Evolutionary conservation across 2,329 filamentous ascomycete species (phyloP), one percentile per base, ranked within the genome.

Genomic region (Graphilbum ipis-grandicollis): DNA sequence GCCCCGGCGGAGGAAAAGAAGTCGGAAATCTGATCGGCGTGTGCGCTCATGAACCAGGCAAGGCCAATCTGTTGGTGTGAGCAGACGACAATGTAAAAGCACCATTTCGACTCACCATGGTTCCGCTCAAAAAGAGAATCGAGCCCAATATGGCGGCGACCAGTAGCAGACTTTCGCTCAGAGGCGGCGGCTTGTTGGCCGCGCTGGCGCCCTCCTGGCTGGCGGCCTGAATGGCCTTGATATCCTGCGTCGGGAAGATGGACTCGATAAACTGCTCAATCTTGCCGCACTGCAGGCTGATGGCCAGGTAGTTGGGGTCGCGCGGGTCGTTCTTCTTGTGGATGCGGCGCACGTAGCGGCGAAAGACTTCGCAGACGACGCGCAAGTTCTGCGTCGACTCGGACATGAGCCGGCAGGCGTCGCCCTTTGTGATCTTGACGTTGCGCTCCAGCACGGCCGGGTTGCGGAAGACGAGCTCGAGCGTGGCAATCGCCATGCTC

Each of bases 231-330:
- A 71, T 55, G 42, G 63, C 61, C 50, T 79, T 75, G 32, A 80
- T 70, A 44, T 81, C 75, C 56, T 93, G 84, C 9, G 73, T 70
- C 4, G 90, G 90, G 71, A 86, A 96, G 47, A 96, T 75, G 5
- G 75, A 77, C 57, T 96, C 88, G 53, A 96, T 93, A 54, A 93
- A 93, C 63, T 90, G 81, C 56, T 96, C 86, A 45, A 93, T 82
- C 80, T 83, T 85, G 51, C 74, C 88, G 53, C 88, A 93, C 38
- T 81, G 79, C 44, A 85, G 75, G 57, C 85, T 93, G 52, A 98
- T 94, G 51, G 83, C 78, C 33, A 94, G 62, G 60, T 79, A 98
- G 54, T 86, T 88, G 32, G 88, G 90, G 50, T 98, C 90, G 49
- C 77, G 75, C 0, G 90, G 88, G 44, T 86, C 83, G 57, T 94